These are phyloP conservation scores for Calonectria multiphialidica DNA, from an alignment of 2,329 filamentous ascomycete genomes.

Conservation along the genomic window DNA sequence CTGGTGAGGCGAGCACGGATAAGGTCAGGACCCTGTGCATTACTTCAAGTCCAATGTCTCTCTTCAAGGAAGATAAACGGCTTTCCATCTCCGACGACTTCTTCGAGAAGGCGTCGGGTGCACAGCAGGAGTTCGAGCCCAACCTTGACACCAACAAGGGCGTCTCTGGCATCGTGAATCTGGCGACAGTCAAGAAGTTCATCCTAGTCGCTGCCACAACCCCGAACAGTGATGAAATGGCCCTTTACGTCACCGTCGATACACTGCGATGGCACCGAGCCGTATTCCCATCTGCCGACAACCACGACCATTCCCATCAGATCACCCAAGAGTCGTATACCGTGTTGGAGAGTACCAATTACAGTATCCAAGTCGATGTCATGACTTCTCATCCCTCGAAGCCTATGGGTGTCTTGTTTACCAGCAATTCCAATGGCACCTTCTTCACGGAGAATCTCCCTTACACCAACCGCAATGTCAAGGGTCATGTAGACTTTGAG, in stretches of 20 bases:
- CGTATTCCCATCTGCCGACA: slow-evolving; percentile 86
- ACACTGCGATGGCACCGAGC: slow-evolving; percentile 90
- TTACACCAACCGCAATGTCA: slow-evolving; percentile 86
- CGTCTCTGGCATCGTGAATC: slow-evolving; percentile 82
- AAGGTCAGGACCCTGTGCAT: slow-evolving; percentile 84
- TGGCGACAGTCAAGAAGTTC: slow-evolving; percentile 88
- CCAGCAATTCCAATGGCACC: slow-evolving; percentile 96
- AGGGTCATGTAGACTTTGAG: slow-evolving; percentile 92
- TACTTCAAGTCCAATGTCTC: slow-evolving; percentile 77
- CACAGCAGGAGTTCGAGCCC: slow-evolving; percentile 77
- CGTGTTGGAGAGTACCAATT: slow-evolving; percentile 94
- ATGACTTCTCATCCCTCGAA: slow-evolving; percentile 75
- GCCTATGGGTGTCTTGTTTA: slow-evolving; percentile 90
- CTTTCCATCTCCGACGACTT: slow-evolving; percentile 86
- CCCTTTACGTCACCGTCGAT: slow-evolving; percentile 89
- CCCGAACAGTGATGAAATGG: slow-evolving; percentile 87
- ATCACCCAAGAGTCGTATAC: slow-evolving; percentile 91
- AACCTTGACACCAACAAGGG: slow-evolving; percentile 80
- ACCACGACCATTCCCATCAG: slow-evolving; percentile 73
- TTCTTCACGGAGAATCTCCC: slow-evolving; percentile 94
- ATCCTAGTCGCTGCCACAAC: slow-evolving; percentile 87
- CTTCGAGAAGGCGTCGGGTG: slow-evolving; percentile 69
- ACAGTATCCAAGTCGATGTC: slow-evolving; percentile 97
- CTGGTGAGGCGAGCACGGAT: slow-evolving; percentile 74
- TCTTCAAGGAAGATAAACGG: slow-evolving; percentile 79